Conservation (phyloP, 495 filamentous ascomycete genomes). For the Terfezia boudieri region DNA sequence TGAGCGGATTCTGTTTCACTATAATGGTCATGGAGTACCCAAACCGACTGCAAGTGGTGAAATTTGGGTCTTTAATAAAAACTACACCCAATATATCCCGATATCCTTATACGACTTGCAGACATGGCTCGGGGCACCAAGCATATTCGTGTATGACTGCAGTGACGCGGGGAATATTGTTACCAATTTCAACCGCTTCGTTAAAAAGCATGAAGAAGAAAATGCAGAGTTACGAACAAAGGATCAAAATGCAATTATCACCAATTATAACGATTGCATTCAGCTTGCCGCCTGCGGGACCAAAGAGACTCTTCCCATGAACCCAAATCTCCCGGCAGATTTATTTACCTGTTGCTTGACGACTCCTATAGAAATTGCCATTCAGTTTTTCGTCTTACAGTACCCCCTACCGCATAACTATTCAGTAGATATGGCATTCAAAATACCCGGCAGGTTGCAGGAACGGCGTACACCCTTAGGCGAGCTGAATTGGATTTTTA, state of each 20-base stretch:
- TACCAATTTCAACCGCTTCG: slow-evolving; percentile 77
- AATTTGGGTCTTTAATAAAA: slow-evolving; percentile 98
- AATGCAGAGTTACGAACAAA: slow-evolving; percentile 45
- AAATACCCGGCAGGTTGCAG: slow-evolving; percentile 62
- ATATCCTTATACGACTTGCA: slow-evolving; percentile 92
- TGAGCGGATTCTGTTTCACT: slow-evolving; percentile 86
- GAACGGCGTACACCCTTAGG: slow-evolving; percentile 89
- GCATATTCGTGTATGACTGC: slow-evolving; percentile 92
- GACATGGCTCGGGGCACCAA: slow-evolving; percentile 84
- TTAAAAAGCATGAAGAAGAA: slow-evolving; percentile 79
- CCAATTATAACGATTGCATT: slow-evolving; percentile 54
- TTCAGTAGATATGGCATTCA: slow-evolving; percentile 56
- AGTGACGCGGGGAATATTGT: slow-evolving; percentile 92
- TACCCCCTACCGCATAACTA: slow-evolving; percentile 61
- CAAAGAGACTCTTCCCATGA: slow-evolving; percentile 86
- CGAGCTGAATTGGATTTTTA: slow-evolving; percentile 98
- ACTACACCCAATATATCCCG: slow-evolving; percentile 96
- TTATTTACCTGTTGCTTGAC: slow-evolving; percentile 92
- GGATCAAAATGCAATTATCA: slow-evolving; percentile 48
- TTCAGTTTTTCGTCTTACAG: slow-evolving; percentile 84
- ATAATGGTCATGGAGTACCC: slow-evolving; percentile 97
- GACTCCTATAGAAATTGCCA: slow-evolving; percentile 87
- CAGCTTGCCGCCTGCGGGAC: slow-evolving; percentile 81
- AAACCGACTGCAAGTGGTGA: slow-evolving; percentile 88
- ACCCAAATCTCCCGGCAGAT: slow-evolving; percentile 81